Evolutionary conservation across 2,329 filamentous ascomycete species (phyloP).

Genomic region (Grosmannia huntii): DNA sequence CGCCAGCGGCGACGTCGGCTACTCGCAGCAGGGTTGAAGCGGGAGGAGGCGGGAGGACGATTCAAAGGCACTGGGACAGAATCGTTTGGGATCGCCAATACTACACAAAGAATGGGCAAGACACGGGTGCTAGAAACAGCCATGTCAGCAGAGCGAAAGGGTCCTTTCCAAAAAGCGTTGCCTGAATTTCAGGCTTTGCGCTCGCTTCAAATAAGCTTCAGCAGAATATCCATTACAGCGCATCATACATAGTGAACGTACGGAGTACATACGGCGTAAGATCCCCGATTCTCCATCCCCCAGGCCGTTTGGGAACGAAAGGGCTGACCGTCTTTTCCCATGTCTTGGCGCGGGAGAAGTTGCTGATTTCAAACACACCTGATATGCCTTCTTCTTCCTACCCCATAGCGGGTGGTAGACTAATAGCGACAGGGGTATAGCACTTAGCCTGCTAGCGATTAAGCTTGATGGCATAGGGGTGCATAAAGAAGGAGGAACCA

Average conservation of each 20-base stretch:
- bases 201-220: neutral
- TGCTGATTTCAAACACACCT: neutral
- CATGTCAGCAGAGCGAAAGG: neutral
- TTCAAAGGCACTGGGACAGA: neutral
- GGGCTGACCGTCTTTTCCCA: neutral
- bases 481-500: neutral
- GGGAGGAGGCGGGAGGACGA: neutral
- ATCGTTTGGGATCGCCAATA: neutral
- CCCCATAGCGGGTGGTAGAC: neutral
- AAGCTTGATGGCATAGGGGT: neutral
- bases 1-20: slow-evolving; percentile 50
- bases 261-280: neutral
- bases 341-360: neutral
- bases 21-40: slow-evolving; percentile 39
- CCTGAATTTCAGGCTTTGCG: neutral
- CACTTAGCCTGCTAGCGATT: neutral
- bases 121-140: too few species aligned
- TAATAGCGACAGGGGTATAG: neutral
- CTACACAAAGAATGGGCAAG: too few species aligned
- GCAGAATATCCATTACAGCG: neutral
- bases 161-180: too few species aligned
- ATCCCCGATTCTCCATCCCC: neutral
- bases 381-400: neutral
- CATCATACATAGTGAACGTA: neutral
- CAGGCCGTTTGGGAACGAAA: neutral